A percentile compares a stretch with the other conserved stretches of the same genome.
phyloP scores from a whole-genome alignment of 2,329 filamentous ascomycete genomes.

The Elsinoe necatrix region DNA sequence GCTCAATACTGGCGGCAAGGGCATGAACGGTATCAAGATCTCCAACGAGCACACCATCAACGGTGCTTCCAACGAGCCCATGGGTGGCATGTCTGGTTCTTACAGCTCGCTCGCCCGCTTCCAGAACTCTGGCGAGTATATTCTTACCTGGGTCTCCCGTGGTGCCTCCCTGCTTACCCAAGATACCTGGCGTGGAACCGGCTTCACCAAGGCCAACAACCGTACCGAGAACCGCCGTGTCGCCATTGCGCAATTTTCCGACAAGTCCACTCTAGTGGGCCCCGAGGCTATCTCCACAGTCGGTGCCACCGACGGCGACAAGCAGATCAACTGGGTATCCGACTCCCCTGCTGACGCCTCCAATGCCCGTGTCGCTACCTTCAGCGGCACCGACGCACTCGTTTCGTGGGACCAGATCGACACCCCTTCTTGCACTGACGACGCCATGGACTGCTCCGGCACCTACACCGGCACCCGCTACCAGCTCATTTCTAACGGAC shows the following conservation, averaged over 20 bases:
- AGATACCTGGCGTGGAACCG: slow-evolving; percentile 51
- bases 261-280: slow-evolving; percentile 50
- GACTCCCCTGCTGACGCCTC: slow-evolving; percentile 45
- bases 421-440: slow-evolving; percentile 45
- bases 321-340: slow-evolving; percentile 54
- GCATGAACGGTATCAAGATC: slow-evolving; percentile 52
- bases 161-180: slow-evolving; percentile 47
- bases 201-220: slow-evolving; percentile 46
- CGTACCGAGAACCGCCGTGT: slow-evolving; percentile 53
- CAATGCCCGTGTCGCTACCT: slow-evolving; percentile 51
- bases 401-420: slow-evolving; percentile 55
- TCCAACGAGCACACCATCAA: slow-evolving; percentile 56
- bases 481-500: slow-evolving; percentile 48
- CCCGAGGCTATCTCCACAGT: slow-evolving; percentile 47
- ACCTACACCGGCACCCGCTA: slow-evolving; percentile 51
- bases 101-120: slow-evolving; percentile 52
- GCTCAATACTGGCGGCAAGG: slow-evolving; percentile 53
- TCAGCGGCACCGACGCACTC: slow-evolving; percentile 45
- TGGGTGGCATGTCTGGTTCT: slow-evolving; percentile 56
- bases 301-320: slow-evolving; percentile 46
- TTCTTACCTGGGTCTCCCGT: slow-evolving; percentile 56
- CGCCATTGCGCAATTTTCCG: slow-evolving; percentile 48
- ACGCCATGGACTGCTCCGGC: slow-evolving; percentile 54
- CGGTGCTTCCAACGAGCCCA: slow-evolving; percentile 49
- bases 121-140: slow-evolving; percentile 44